Base-by-base conservation (phyloP, 108 stramenopile genomes). In the Ochromonas danica region DNA sequence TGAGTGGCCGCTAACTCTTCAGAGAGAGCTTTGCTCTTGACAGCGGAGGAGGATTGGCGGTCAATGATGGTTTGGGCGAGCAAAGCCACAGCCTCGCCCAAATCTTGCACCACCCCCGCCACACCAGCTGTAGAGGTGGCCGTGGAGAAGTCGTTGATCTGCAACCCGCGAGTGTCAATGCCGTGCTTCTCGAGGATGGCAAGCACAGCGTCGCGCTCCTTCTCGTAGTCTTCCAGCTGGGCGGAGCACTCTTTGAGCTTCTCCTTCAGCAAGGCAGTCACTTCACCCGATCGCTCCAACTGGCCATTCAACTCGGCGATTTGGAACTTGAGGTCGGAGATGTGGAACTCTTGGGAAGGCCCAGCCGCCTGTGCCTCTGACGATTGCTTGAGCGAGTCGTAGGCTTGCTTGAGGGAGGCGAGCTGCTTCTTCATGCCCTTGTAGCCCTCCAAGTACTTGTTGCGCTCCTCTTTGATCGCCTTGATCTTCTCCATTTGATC, bases 401-500 rank as follows among this genome's bases (percentile, higher is more conserved):
- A 75, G 6, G 72, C 35, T 31, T 38, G 6, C 51, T 75, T 75
- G 10, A 75, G 31, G 6, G 6, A 33, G 10, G 17, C n/a, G 3
- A 75, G 25, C 31, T 75, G 72, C 25, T 36, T 27, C 51, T 75
- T 75, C 30, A 57, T 35, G 10, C 6, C 10, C 31, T 75, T 75
- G 27, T 3, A 3, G 28, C 38, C 72, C 40, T 75, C 72, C 22
- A 14, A 22, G 27, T 14, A 57, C 40, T 75, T 75, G 10, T 42
- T 42, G 28, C 51, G 43, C 28, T 75, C 72, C 17, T 75, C 40
- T 42, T 60, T 45, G 14, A 75, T 60, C 31, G 28, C 3, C 25
- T 75, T 75, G 28, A 75, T 75, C 51, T 75, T 75, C 38, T 75
- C 72, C 43, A 57, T 57, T 60, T 75, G 72, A 75, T 75, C 72